Evolutionary conservation across 169 alveolate genomes (phyloP).

Genomic region (Eimeria sp.): DNA sequence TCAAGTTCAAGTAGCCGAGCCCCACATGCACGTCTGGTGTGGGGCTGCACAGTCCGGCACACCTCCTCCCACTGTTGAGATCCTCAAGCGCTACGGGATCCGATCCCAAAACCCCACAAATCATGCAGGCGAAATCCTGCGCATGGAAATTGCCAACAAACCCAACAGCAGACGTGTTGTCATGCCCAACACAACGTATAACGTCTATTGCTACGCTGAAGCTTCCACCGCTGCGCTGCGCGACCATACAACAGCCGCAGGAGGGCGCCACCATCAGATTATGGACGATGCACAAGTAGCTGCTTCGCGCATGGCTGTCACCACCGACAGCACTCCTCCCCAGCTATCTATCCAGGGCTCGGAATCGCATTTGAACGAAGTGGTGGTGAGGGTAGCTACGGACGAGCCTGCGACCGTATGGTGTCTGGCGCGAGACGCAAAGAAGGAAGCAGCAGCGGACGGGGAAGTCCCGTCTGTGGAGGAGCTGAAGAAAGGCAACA

Average conservation of each 20-base stretch:
- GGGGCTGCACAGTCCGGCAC: conserved; percentile 85
- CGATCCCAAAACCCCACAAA: conserved; percentile 82
- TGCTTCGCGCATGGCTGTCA: conserved; percentile 74
- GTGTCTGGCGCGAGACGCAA: conserved; percentile 67
- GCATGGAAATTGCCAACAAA: conserved; percentile 71
- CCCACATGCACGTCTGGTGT: conserved; percentile 86
- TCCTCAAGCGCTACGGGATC: conserved; percentile 87
- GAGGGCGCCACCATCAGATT: background rate
- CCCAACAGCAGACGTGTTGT: conserved; percentile 81
- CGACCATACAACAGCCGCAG: background rate
- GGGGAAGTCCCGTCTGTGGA: conserved; percentile 29
- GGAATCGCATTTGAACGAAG: conserved; percentile 38
- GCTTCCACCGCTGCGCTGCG: conserved; percentile 46
- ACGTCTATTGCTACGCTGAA: conserved; percentile 87
- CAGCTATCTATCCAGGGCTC: conserved; percentile 33
- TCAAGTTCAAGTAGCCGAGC: conserved; percentile 79
- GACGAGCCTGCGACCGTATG: conserved; percentile 85
- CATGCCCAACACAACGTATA: conserved; percentile 85
- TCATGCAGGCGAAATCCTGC: conserved; percentile 66
- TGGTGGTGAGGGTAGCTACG: conserved; percentile 14
- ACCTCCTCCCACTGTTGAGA: conserved; percentile 83
- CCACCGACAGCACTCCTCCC: conserved; percentile 82
- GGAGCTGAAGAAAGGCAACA: conserved; percentile 66
- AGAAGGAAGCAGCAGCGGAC: conserved; percentile 10
- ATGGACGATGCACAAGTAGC: conserved; percentile 80